Base-by-base conservation (phyloP, 495 filamentous ascomycete genomes). In the Oidiodendron maius region DNA sequence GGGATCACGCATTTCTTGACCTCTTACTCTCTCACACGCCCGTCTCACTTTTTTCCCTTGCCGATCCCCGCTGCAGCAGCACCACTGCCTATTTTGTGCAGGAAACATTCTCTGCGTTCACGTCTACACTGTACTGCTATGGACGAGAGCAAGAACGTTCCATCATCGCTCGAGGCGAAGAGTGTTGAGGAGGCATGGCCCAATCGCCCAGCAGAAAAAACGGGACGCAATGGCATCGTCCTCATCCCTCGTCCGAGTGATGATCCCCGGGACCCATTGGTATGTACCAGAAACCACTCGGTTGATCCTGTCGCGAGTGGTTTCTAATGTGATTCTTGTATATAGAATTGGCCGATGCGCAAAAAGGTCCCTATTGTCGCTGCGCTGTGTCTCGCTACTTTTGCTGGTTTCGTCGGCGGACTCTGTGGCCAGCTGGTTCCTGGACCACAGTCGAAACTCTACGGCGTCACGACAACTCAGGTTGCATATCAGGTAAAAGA, bases 211-310 rank as follows among this genome's bases (percentile, higher is more conserved):
- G 28, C 35, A 17, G 35, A 37, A 13, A 18, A 13, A 10, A 41
- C 11, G 39, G 18, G 9, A 20, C 4, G 4, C 4, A 10, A 47
- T 50, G 36, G 49, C 30, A 34, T 58, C n/a, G 44, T 46, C n/a
- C 53, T 60, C 9, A 40, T 60, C n/a, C 57, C 57, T 18, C 53
- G 39, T 36, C 57, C 57, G 15, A 50, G 40, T 20, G 53, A 56
- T 23, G 53, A 60, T 42, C 34, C 20, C 24, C 25, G 21, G 16
- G 57, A 60, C 41, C 57, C 57, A 16, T 47, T 58, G 48, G 44
- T 47, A 47, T 21, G 18, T 38, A 8, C 28, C n/a, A 8, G 8
- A 32, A 8, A 8, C 8, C 28, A 8, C n/a, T 32, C 28, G 8
- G 8, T 32, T 32, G 28, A 32, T 8, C 28, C 28, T 8, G 28